Percentiles rank a stretch among this genome's conserved stretches.
Evolutionary conservation across 345 rosid species (phyloP).

Genomic region (Eucalyptus marginata): DNA sequence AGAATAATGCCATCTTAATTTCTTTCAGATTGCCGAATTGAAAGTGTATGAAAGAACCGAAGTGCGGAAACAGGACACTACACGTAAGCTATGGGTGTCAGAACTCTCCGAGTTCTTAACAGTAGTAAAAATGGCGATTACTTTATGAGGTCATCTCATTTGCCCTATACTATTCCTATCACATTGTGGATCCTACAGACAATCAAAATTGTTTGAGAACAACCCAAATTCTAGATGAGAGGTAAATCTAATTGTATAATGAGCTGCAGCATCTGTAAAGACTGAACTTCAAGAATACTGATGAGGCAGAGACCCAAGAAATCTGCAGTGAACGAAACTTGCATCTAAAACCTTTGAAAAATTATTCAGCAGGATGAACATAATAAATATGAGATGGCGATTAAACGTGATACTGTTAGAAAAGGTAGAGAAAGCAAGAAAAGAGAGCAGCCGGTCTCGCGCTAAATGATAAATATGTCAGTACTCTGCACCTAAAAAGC

Average conservation of each 20-base stretch:
- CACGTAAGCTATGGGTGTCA: background rate
- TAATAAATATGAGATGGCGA: background rate
- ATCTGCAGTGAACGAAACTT: background rate
- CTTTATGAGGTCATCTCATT: background rate
- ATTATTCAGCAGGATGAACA: background rate
- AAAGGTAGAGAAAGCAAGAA: background rate
- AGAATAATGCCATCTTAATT: background rate
- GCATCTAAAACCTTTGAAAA: background rate
- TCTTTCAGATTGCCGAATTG: background rate
- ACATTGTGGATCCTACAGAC: background rate
- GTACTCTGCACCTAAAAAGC: background rate
- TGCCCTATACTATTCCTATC: background rate
- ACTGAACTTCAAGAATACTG: background rate
- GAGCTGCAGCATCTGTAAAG: background rate
- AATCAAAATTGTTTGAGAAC: background rate
- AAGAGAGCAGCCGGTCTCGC: background rate
- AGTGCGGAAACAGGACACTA: background rate
- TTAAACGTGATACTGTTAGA: background rate
- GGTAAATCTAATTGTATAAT: background rate
- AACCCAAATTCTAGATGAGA: background rate
- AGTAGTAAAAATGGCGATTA: background rate
- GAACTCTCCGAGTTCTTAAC: background rate
- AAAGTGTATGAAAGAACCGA: background rate
- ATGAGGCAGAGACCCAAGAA: background rate
- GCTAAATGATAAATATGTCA: background rate